Conservation (phyloP, 2,329 filamentous ascomycete species). For the Tolypocladium ovalisporum region DNA sequence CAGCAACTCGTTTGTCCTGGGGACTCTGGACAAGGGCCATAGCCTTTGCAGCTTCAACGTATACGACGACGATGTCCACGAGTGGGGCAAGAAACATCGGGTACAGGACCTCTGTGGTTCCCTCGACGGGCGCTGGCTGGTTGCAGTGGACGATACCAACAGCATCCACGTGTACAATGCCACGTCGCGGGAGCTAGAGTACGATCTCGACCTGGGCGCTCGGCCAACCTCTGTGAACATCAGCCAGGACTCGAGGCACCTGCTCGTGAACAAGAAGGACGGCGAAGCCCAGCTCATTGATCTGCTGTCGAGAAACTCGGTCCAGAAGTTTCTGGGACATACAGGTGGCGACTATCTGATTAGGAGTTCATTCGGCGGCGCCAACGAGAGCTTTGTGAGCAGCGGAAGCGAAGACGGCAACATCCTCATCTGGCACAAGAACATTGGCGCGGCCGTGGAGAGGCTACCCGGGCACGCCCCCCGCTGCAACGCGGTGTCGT, state of each 20-base stretch:
- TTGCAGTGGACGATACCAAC: conserved; percentile 61
- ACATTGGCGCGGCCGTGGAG: conserved; percentile 65
- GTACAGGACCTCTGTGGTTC: conserved; percentile 82
- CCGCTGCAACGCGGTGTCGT: conserved; percentile 78
- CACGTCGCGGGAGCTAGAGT: conserved; percentile 60
- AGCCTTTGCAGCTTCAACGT: conserved; percentile 64
- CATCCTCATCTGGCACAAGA: conserved; percentile 86
- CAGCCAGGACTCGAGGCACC: conserved; percentile 66
- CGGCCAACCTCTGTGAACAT: conserved; percentile 72
- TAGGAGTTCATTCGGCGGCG: conserved; percentile 74
- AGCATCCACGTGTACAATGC: conserved; percentile 78
- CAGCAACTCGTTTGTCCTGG: conserved; percentile 66
- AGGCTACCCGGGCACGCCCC: conserved; percentile 62
- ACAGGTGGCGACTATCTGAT: conserved; percentile 70
- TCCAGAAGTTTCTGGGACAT: conserved; percentile 67
- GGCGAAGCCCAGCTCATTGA: conserved; percentile 72
- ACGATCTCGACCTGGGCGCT: conserved; percentile 53
- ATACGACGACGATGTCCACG: conserved; percentile 47
- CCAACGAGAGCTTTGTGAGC: conserved; percentile 81
- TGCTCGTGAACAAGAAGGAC: conserved; percentile 74
- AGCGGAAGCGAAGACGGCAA: conserved; percentile 76
- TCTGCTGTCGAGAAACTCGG: conserved; percentile 57
- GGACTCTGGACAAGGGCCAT: conserved; percentile 56
- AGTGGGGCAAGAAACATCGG: conserved; percentile 61
- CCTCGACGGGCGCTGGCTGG: conserved; percentile 65